Evolutionary conservation across 176 grass and related monocot species (phyloP).

Genomic region (Carex pumila): DNA sequence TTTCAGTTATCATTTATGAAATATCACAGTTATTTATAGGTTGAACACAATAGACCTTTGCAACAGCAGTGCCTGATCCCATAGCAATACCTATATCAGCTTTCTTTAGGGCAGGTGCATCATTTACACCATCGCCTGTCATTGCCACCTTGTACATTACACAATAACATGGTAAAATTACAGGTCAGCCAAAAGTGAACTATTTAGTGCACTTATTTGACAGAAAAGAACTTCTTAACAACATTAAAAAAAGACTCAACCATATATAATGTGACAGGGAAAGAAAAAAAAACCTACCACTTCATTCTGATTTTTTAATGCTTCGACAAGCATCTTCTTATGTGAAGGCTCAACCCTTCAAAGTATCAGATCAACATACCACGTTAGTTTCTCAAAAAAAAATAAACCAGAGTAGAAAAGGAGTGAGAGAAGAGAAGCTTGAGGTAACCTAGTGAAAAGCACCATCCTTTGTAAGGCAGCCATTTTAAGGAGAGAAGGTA

Average conservation of each 20-base stretch:
- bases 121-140: constrained; percentile 99
- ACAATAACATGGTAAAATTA: constrained; percentile 3
- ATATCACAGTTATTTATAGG: background rate
- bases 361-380: constrained; percentile 19
- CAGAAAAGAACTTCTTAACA: constrained; percentile 3
- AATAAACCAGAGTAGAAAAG: constrained; percentile 6
- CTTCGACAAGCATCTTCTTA: constrained; percentile 98
- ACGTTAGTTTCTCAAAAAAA: constrained; percentile 14
- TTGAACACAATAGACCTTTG: constrained; percentile 53
- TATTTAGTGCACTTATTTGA: background rate
- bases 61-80: constrained; percentile 98
- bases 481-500: constrained; percentile 60
- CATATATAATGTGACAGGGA: background rate
- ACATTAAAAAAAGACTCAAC: constrained; percentile 12
- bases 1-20: background rate
- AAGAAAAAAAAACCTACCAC: constrained; percentile 52
- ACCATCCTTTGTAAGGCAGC: constrained; percentile 90
- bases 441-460: constrained; percentile 75
- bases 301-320: constrained; percentile 94
- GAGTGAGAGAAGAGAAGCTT: constrained; percentile 8
- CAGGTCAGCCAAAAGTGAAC: constrained; percentile 3
- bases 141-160: constrained; percentile 78
- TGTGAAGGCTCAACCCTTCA: constrained; percentile 96
- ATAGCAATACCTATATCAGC: constrained; percentile 99
- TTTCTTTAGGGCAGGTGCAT: constrained; percentile 98